Base-by-base conservation (phyloP, 2,329 filamentous ascomycete genomes). In the Leptographium lundbergii region DNA sequence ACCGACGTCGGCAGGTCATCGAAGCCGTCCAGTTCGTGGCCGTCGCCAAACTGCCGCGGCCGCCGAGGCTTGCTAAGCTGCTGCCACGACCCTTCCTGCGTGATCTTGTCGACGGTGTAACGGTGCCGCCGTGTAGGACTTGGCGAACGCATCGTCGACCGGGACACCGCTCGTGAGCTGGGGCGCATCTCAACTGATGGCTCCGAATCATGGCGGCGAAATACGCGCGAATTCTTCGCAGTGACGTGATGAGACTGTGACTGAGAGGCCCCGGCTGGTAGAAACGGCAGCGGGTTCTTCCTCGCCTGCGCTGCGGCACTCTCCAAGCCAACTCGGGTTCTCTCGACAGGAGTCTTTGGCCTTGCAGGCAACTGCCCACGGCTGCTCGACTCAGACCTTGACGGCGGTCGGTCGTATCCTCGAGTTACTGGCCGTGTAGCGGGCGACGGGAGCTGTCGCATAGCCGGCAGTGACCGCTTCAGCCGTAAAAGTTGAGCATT, bases 1-100 rank as follows among this genome's bases (percentile, higher is more conserved):
- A 81, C 84, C 19, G 91, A 96, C 0, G 91, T 97, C 1, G 92
- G 92, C 59, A 99, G 75, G 71, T 99, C 94, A 69, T 99, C 94
- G 69, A 99, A 97, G 2, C 81, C 85, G 65, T 97, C 92, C 39
- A 99, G 78, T 71, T 99, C 94, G 61, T 87, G 88, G 19, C 94
- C 94, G 70, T 96, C 90, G 14, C 94, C 94, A 73, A 95, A 99
- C 66, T 89, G 84, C 53, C 85, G 81, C 61, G 78, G 77, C 48
- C 84, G 79, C 42, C 82, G 78, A 3, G 90, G 90, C 69, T 86
- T 88, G 63, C 82, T 91, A 61, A 95, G 74, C 54, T 87, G 85
- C 64, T 87, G 83, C 76, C 78, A 81, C 6, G 74, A 73, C 47
- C 78, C 78, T 54, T 79, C 79, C 48, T 71, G 68, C 11, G 69